Base-by-base conservation (phyloP, 2,329 filamentous ascomycete genomes). In the Diaporthe ilicicola region DNA sequence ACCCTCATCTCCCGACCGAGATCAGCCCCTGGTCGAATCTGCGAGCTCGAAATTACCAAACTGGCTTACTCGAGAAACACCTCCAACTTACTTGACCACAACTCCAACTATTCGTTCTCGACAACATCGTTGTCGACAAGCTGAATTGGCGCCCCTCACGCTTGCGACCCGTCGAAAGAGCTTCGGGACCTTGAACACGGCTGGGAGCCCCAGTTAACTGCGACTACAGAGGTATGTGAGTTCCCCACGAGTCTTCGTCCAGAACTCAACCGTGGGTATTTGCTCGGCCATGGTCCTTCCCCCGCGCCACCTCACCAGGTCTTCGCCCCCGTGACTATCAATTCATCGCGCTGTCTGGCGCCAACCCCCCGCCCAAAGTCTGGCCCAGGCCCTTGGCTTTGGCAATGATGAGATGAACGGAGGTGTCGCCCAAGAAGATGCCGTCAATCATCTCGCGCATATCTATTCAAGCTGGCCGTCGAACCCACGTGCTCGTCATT, bases 171-270 rank as follows among this genome's bases (percentile, higher is more conserved):
- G 48, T 48, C 59, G 29, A 64, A 55, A 51, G 17, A 59, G 62
- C 55, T 53, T 66, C 59, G 53, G 55, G 56, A 67, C 50, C 17
- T 32, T 64, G 56, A 42, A 64, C 42, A 70, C 37, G 39, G 44
- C 39, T 39, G 56, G 64, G 66, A 56, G 55, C 56, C 61, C 32
- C 64, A 53, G 68, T 61, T 73, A 55, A 68, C 56, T 68, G 62
- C 56, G 42, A 62, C 51, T 37, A 61, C 69, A 61, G 71, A 68
- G 66, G 71, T 73, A 59, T 22, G 71, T 73, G 53, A 24, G 29
- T 15, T 24, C 17, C 22, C 56, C 46, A 29, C 3, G n/a, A 19
- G 22, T 24, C 22, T 56, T 32, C 44, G 29, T 44, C 44, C 44
- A 64, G 29, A 50, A 19, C 59, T 7, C 29, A 19, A 9, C 29